Evolutionary conservation across 257 asterid species (phyloP).

Genomic region (Nicotiana tomentosiformis): DNA sequence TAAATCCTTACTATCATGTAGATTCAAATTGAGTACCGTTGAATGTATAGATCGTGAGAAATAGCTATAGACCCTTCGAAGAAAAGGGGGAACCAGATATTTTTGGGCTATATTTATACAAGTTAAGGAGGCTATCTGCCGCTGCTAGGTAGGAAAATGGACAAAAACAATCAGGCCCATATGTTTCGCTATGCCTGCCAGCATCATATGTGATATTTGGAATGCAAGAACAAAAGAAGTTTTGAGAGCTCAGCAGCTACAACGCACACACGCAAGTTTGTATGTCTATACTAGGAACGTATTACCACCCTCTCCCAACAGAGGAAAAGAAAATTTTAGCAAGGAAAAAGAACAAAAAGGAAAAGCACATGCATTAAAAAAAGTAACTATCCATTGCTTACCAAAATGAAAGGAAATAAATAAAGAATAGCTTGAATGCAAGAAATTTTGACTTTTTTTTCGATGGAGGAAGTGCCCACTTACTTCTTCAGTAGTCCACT

Average conservation of each 20-base stretch:
- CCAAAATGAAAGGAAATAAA: neutral
- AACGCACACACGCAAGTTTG: neutral
- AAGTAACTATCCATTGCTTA: neutral
- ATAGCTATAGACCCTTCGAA: neutral
- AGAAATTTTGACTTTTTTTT: neutral
- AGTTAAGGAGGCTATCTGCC: neutral
- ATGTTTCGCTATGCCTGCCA: neutral
- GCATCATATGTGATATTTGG: neutral
- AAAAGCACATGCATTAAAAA: neutral
- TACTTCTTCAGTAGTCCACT: constrained; percentile 98
- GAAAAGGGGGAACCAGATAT: neutral
- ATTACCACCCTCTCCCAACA: neutral
- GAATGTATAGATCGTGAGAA: neutral
- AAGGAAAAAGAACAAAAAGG: neutral
- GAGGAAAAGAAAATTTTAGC: neutral
- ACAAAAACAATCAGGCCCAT: neutral
- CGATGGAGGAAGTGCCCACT: constrained; percentile 6
- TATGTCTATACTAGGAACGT: neutral
- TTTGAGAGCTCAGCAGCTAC: neutral
- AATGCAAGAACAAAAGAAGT: neutral
- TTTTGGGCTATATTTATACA: neutral
- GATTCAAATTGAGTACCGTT: neutral
- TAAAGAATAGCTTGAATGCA: neutral
- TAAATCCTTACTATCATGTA: neutral
- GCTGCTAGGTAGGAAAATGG: neutral